A percentile compares a stretch with the other conserved stretches of the same genome.
Conservation (phyloP, 176 grass and related monocot genomes). For the Miscanthus lutarioriparius region DNA sequence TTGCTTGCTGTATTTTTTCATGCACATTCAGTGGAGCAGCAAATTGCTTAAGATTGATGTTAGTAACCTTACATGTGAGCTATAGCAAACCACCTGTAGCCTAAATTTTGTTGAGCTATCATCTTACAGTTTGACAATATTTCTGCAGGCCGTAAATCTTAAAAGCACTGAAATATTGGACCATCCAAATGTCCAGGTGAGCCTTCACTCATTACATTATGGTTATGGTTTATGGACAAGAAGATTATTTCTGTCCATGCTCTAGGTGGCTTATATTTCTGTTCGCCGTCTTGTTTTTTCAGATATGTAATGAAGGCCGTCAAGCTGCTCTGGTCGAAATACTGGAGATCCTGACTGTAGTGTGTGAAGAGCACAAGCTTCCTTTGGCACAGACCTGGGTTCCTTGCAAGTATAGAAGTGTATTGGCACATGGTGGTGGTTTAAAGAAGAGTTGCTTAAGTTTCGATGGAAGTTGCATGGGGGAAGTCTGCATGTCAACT, state of each 20-base stretch:
- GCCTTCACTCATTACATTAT: constrained; percentile 15
- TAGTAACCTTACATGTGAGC: not conserved
- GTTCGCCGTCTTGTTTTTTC: constrained; percentile 7
- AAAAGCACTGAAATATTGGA: constrained; percentile 87
- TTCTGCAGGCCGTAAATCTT: constrained; percentile 84
- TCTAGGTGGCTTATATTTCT: constrained; percentile 37
- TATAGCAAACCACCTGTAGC: not conserved
- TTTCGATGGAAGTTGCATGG: constrained; percentile 84
- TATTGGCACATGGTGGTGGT: constrained; percentile 88
- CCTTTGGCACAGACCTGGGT: constrained; percentile 97
- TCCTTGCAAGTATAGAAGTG: constrained; percentile 73
- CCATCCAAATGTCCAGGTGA: constrained; percentile 82
- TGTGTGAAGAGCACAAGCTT: constrained; percentile 87
- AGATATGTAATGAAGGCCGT: constrained; percentile 97
- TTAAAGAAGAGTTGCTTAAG: constrained; percentile 84
- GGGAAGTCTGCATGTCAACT: constrained; percentile 92
- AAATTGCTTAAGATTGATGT: constrained; percentile 4
- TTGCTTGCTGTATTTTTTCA: constrained; percentile 13
- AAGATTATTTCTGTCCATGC: not conserved
- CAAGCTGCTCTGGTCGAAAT: constrained; percentile 92
- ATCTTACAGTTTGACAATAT: constrained; percentile 5
- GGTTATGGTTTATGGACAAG: not conserved
- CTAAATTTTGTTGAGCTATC: constrained; percentile 8
- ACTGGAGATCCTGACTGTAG: constrained; percentile 71
- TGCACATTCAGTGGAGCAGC: constrained; percentile 6